Evolutionary conservation across 345 rosid species (phyloP).

Genomic region (Populus simonii): DNA sequence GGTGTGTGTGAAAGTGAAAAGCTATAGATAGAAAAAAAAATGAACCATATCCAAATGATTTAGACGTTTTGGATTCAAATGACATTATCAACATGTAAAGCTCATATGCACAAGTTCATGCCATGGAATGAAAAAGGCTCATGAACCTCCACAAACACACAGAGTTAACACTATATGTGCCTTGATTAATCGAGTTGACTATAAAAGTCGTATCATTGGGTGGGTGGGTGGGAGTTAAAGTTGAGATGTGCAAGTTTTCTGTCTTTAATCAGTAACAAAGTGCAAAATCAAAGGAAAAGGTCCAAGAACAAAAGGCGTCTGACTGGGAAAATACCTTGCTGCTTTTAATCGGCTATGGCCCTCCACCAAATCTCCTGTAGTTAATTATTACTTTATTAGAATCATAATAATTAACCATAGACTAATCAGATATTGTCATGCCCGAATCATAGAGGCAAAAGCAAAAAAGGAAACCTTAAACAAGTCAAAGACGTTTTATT

Average conservation of each 20-base stretch:
- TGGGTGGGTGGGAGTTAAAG: not conserved
- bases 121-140: not conserved
- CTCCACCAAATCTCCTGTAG: too few species aligned
- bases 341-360: too few species aligned
- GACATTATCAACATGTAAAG: not conserved
- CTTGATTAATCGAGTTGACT: not conserved
- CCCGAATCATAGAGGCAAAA: too few species aligned
- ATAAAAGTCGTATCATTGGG: not conserved
- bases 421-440: too few species aligned
- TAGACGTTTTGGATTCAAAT: not conserved
- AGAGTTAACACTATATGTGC: not conserved
- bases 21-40: not conserved
- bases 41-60: not conserved
- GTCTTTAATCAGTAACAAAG: not conserved
- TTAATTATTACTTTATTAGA: too few species aligned
- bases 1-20: not conserved
- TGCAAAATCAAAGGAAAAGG: too few species aligned
- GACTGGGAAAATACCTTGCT: not conserved
- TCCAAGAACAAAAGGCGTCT: too few species aligned
- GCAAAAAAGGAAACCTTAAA: too few species aligned
- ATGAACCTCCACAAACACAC: not conserved
- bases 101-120: not conserved
- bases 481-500: too few species aligned
- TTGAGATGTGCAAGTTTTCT: not conserved
- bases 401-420: too few species aligned